phyloP scores from a whole-genome alignment of 768 basidiomycete genomes.

The Favolaschia claudopus region DNA sequence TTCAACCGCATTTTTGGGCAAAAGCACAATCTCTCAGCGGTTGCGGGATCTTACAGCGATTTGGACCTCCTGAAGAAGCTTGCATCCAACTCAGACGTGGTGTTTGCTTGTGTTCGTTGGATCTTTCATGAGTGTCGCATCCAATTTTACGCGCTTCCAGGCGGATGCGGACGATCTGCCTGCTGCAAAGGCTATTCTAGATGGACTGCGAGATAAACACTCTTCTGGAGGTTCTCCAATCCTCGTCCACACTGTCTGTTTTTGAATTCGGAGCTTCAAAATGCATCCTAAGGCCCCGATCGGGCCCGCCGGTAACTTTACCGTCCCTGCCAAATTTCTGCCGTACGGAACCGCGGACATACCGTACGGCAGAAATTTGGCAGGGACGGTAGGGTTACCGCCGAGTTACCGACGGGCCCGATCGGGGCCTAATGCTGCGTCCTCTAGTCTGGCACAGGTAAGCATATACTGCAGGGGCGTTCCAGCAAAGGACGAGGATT shows the following conservation, averaged over 20 bases:
- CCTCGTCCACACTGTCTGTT: conserved; percentile 57
- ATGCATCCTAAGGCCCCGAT: no score
- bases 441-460: conserved; percentile 33
- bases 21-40: conserved; percentile 37
- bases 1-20: conserved; percentile 31
- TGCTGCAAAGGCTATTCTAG: conserved; percentile 48
- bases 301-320: no score
- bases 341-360: no score
- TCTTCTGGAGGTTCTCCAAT: conserved; percentile 43
- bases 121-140: not conserved
- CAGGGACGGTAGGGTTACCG: no score
- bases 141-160: conserved; percentile 27
- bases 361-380: no score
- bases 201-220: conserved; percentile 43
- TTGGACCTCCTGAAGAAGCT: conserved; percentile 44
- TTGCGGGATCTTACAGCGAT: conserved; percentile 52
- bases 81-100: conserved; percentile 53
- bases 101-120: conserved; percentile 48
- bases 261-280: no score
- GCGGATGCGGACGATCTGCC: conserved; percentile 48
- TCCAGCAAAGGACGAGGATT: not conserved
- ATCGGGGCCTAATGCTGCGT: no score
- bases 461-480: not conserved
- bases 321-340: no score
- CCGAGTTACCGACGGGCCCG: no score